Base-by-base conservation (phyloP, 139 green algal species). In the Closterium sp. region DNA sequence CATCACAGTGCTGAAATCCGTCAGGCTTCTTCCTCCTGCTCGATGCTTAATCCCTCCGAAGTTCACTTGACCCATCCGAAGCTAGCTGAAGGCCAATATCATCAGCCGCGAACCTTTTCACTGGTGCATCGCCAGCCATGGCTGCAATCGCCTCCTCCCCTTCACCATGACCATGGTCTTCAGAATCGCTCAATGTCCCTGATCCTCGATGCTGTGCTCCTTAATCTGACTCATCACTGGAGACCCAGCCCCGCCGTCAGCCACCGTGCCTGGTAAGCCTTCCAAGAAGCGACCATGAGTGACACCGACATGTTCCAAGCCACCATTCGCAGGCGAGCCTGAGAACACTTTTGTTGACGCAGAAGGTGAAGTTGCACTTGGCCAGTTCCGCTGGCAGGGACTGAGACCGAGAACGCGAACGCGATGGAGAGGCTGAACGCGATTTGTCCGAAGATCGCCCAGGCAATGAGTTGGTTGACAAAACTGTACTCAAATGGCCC, bases 171-270 rank as follows among this genome's bases (percentile, higher is more conserved):
- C 13, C 13, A 27, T 2, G 13, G 13, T 79, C 62, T 27, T 79
- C 62, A 79, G 62, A 79, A 79, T 79, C 62, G 17, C 62, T 79
- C 17, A 79, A 79, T 13, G 62, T 79, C 19, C 62, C 62, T 24
- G 13, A 79, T 27, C 62, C 62, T 27, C 62, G 62, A 22, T 79
- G 62, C 62, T 79, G 62, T 24, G 62, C 62, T 85, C 89, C 28
- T 88, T 89, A 11, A 27, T 93, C 90, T 5, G 90, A 93, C 17
- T 90, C 90, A 27, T 93, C 90, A 1, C 89, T 92, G 0, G 90
- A 93, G 90, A 91, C 17, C 29, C 85, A 87, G 19, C 29, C 0
- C 32, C 27, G 2, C 86, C 86, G 13, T 89, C 86, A 9, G 86
- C 29, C 31, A 85, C 50, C 13, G 32, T 91, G 27, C 89, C 73